A percentile compares a stretch with the other conserved stretches of the same genome.
Conservation (phyloP, 2,329 filamentous ascomycete species). For the Colletotrichum magnum region DNA sequence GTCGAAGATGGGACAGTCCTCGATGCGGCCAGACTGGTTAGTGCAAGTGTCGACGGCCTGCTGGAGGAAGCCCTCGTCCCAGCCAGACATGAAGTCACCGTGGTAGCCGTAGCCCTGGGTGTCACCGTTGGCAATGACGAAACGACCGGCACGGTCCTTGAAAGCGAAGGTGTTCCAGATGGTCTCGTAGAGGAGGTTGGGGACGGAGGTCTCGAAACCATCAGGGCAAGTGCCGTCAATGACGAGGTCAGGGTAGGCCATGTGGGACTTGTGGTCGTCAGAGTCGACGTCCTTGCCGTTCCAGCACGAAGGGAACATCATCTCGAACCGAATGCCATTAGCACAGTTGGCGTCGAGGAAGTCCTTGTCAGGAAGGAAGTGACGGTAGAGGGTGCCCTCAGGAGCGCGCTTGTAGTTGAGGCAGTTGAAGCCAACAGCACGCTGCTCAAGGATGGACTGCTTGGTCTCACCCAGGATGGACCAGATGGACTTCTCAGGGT, state of each 20-base stretch:
- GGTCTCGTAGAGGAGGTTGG: constrained; percentile 86
- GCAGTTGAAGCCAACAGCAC: constrained; percentile 95
- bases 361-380: constrained; percentile 83
- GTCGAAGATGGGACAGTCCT: constrained; percentile 82
- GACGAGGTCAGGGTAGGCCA: constrained; percentile 84
- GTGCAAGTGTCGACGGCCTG: constrained; percentile 83
- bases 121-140: constrained; percentile 85
- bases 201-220: constrained; percentile 76
- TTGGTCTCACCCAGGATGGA: constrained; percentile 70
- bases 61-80: constrained; percentile 79
- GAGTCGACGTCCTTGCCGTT: constrained; percentile 76
- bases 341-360: constrained; percentile 85
- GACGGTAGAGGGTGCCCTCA: constrained; percentile 84
- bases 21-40: constrained; percentile 75
- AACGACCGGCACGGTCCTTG: constrained; percentile 73
- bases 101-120: constrained; percentile 82
- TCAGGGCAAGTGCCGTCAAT: constrained; percentile 83
- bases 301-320: constrained; percentile 94
- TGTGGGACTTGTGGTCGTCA: constrained; percentile 72
- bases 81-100: constrained; percentile 85
- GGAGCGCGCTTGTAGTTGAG: constrained; percentile 79
- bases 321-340: constrained; percentile 85
- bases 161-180: constrained; percentile 84
- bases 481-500: constrained; percentile 80
- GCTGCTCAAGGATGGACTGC: constrained; percentile 80